Evolutionary conservation across 2,329 filamentous ascomycete genomes (phyloP).

Genomic region (Colletotrichum sp.): DNA sequence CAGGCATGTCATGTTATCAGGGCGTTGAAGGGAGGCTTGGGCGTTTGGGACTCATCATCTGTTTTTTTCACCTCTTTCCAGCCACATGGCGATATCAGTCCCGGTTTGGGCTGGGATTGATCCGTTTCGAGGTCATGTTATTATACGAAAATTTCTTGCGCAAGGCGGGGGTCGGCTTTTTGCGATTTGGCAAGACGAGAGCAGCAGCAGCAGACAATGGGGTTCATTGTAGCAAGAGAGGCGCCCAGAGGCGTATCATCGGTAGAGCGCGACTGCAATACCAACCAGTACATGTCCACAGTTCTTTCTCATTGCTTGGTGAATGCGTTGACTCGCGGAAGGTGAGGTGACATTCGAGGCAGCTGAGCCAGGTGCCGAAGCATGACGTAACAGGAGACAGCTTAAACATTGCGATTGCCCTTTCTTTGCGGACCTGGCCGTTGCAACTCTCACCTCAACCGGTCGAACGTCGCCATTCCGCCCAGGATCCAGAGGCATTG

Average conservation of each 20-base stretch:
- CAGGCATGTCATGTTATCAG: constrained; percentile 8
- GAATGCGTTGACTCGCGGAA: neutral
- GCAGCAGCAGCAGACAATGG: neutral
- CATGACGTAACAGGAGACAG: constrained; percentile 8
- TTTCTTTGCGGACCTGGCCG: neutral
- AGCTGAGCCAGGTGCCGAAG: neutral
- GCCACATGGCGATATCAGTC: neutral
- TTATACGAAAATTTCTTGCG: neutral
- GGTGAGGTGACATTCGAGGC: neutral
- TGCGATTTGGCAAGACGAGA: neutral
- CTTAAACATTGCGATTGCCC: neutral
- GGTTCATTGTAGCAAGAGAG: neutral
- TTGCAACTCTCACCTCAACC: neutral
- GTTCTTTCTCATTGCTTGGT: neutral
- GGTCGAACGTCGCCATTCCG: neutral
- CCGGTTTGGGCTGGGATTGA: neutral
- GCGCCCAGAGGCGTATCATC: neutral
- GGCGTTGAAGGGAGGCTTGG: constrained; percentile 12
- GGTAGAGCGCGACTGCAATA: neutral
- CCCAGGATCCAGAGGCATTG: neutral
- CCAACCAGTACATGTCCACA: neutral
- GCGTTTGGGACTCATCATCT: constrained; percentile 9
- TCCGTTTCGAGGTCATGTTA: neutral
- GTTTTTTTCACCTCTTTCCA: neutral
- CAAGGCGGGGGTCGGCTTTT: neutral